Percentiles rank a stretch among this genome's conserved stretches.
These are phyloP conservation scores for Fusarium anguioides DNA, from an alignment of 2,329 filamentous ascomycete species.

Conservation along the genomic window DNA sequence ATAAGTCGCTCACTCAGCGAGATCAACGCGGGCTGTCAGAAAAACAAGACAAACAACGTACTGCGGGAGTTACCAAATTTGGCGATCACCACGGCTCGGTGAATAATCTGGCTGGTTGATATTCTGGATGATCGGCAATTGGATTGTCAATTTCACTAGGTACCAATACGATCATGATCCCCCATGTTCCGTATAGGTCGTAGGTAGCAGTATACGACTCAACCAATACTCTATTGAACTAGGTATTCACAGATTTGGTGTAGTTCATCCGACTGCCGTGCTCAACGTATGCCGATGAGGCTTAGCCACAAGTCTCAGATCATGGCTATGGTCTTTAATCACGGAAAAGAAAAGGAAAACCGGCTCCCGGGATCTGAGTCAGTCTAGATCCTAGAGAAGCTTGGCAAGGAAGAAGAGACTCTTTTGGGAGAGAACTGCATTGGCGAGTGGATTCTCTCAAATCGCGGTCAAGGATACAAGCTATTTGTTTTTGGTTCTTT, in stretches of 20 bases:
- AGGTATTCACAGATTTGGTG: background rate
- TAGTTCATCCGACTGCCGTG: background rate
- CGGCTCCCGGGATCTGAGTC: constrained; percentile 23
- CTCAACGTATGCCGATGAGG: constrained; percentile 14
- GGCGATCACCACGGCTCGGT: constrained; percentile 17
- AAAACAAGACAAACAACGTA: background rate
- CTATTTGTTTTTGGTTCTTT: background rate
- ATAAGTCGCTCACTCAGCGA: too few species aligned
- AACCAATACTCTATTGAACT: constrained; percentile 1
- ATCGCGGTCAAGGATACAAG: constrained; percentile 32
- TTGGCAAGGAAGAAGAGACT: constrained; percentile 11
- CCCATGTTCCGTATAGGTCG: background rate
- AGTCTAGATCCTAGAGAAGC: constrained; percentile 19
- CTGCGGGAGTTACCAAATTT: constrained; percentile 5
- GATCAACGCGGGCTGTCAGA: background rate
- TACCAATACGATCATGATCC: too few species aligned
- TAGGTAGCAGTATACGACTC: background rate
- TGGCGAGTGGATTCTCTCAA: constrained; percentile 6
- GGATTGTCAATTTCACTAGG: constrained; percentile 1
- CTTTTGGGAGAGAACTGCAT: background rate
- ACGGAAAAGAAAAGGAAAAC: background rate
- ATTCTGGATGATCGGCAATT: constrained; percentile 17
- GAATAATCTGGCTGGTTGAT: constrained; percentile 29
- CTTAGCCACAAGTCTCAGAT: constrained; percentile 15
- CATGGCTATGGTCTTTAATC: background rate